phyloP scores from a whole-genome alignment of 257 asterid genomes.

The Fraxinus cuspidata region DNA sequence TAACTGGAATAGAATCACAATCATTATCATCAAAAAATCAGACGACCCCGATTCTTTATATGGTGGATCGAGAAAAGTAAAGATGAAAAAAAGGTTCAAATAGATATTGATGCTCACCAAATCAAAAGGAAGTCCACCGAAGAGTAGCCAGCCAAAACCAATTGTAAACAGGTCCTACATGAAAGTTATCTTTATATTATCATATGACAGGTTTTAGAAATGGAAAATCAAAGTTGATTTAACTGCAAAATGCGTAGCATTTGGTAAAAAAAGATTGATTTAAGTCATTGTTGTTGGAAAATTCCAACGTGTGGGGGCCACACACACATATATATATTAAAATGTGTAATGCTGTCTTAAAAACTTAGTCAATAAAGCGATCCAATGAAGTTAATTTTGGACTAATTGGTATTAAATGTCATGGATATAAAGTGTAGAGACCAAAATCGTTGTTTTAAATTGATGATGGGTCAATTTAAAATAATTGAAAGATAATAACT shows the following conservation, averaged over 20 bases:
- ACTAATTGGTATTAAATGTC: too few relatives aligned
- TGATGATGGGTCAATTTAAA: too few relatives aligned
- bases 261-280: not conserved
- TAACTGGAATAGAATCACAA: slow-evolving; percentile 16
- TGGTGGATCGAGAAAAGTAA: not conserved
- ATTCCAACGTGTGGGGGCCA: too few relatives aligned
- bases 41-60: not conserved
- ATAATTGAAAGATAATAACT: too few relatives aligned
- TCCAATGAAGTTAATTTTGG: too few relatives aligned
- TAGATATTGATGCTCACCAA: slow-evolving; percentile 12
- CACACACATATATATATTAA: too few relatives aligned
- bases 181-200: not conserved
- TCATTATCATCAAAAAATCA: not conserved
- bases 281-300: too few relatives aligned
- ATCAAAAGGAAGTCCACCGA: slow-evolving; percentile 32
- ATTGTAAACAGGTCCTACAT: slow-evolving; percentile 29
- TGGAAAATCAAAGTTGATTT: not conserved
- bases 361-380: too few relatives aligned
- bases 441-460: too few relatives aligned
- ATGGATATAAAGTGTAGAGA: too few relatives aligned
- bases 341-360: too few relatives aligned
- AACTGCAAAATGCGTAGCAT: not conserved
- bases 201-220: not conserved
- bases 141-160: slow-evolving; percentile 31
- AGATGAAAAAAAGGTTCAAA: not conserved